Conservation (phyloP, 2,329 filamentous ascomycete species). For the Nothophoma quercina region DNA sequence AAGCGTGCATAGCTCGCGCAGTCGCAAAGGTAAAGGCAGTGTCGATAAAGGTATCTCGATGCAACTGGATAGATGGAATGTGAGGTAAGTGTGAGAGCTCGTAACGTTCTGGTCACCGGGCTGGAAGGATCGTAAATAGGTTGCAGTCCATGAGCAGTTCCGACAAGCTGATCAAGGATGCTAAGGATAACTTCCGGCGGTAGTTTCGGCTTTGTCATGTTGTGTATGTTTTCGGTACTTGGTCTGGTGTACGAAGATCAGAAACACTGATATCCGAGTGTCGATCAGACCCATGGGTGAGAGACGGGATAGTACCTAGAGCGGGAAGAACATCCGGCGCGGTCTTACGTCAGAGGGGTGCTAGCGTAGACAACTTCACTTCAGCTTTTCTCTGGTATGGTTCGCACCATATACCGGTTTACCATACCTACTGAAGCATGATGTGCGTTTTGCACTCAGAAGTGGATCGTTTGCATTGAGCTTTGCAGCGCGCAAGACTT, state of each 20-base stretch:
- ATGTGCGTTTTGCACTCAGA: too few species aligned
- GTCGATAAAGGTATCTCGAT: slow-evolving; percentile 34
- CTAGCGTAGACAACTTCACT: neutral
- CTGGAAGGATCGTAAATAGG: slow-evolving; percentile 32
- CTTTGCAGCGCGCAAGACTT: too few species aligned
- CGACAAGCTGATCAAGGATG: slow-evolving; percentile 39
- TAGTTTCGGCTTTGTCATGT: slow-evolving; percentile 6
- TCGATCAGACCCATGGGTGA: neutral
- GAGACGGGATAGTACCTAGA: neutral
- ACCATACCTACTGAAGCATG: too few species aligned
- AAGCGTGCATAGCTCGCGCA: slow-evolving; percentile 28
- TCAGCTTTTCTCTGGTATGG: neutral
- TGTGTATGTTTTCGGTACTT: neutral
- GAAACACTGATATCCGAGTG: neutral
- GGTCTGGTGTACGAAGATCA: neutral
- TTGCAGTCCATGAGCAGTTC: slow-evolving; percentile 18
- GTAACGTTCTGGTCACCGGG: slow-evolving; percentile 32
- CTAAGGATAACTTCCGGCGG: slow-evolving; percentile 37
- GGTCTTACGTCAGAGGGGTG: neutral
- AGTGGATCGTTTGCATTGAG: too few species aligned
- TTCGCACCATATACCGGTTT: neutral
- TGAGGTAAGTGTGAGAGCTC: slow-evolving; percentile 36
- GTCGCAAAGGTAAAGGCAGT: slow-evolving; percentile 36
- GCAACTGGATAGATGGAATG: slow-evolving; percentile 28
- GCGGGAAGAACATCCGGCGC: neutral